Evolutionary conservation across 129 eudicot species (phyloP).

Genomic region (Glebionis coronaria): DNA sequence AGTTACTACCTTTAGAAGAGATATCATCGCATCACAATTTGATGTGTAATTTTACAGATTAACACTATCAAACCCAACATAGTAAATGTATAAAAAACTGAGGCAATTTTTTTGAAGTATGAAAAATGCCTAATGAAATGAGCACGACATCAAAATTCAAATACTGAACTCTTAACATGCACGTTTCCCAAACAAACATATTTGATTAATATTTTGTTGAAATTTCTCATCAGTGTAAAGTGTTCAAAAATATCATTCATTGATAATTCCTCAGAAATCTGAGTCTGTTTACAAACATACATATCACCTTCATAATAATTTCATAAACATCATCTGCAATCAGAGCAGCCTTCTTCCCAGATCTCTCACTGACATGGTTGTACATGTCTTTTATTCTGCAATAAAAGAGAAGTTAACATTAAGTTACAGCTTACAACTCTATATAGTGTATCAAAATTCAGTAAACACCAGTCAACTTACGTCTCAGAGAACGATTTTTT

Average conservation of each 20-base stretch:
- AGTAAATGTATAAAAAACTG: not conserved
- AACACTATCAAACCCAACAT: too few relatives aligned
- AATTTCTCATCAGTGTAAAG: not conserved
- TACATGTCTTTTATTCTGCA: slow-evolving; percentile 64
- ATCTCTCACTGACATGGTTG: slow-evolving; percentile 49
- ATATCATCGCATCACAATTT: not conserved
- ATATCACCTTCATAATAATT: slow-evolving; percentile 63
- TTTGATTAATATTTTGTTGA: not conserved
- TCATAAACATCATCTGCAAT: slow-evolving; percentile 77
- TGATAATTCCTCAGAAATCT: not conserved
- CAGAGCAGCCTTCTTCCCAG: slow-evolving; percentile 64
- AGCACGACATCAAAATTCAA: not conserved
- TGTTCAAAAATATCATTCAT: not conserved
- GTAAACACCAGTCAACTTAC: slow-evolving; percentile 33
- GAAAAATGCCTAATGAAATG: not conserved
- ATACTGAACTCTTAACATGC: not conserved
- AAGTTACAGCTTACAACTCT: not conserved
- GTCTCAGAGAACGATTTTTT: slow-evolving; percentile 81
- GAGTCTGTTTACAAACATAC: not conserved
- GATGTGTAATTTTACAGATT: not conserved
- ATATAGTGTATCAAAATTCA: not conserved
- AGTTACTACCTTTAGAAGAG: slow-evolving; percentile 4
- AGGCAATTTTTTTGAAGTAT: not conserved
- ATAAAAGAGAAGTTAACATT: not conserved
- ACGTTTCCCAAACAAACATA: not conserved